Percentiles rank a stretch among this genome's conserved stretches.
phyloP scores from a whole-genome alignment of 106 monocot species.

The Chionographis japonica region DNA sequence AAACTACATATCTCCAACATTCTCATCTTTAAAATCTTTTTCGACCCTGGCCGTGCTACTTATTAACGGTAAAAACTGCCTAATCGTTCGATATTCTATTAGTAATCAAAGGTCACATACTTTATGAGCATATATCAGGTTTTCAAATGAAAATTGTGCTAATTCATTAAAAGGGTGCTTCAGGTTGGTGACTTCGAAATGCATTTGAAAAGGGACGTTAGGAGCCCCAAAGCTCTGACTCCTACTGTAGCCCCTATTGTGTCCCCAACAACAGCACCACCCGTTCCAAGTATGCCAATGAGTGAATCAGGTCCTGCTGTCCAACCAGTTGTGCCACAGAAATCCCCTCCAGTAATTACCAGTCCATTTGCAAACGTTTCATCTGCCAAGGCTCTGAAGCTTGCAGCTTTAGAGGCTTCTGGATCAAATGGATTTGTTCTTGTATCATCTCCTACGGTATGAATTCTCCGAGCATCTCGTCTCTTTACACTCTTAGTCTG shows the following conservation, averaged over 20 bases:
- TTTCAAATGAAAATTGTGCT: background rate
- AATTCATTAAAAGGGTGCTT: conserved; percentile 4
- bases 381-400: conserved; percentile 54
- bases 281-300: conserved; percentile 72
- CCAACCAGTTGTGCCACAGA: conserved; percentile 24
- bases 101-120: too few relatives aligned
- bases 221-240: conserved; percentile 16
- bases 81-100: too few relatives aligned
- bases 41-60: too few relatives aligned
- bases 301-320: conserved; percentile 26
- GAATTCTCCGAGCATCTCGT: background rate
- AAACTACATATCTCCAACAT: too few relatives aligned
- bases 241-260: conserved; percentile 28
- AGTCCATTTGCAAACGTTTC: conserved; percentile 54
- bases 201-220: conserved; percentile 72
- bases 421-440: conserved; percentile 50
- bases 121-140: too few relatives aligned
- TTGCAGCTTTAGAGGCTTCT: conserved; percentile 60
- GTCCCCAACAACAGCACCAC: conserved; percentile 69
- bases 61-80: too few relatives aligned
- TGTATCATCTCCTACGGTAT: conserved; percentile 81
- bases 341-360: conserved; percentile 21
- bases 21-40: too few relatives aligned
- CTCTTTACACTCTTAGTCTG: background rate
- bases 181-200: conserved; percentile 89